Conservation (phyloP, 2,329 filamentous ascomycete genomes). For the Sporothrix brunneoviolacea region DNA sequence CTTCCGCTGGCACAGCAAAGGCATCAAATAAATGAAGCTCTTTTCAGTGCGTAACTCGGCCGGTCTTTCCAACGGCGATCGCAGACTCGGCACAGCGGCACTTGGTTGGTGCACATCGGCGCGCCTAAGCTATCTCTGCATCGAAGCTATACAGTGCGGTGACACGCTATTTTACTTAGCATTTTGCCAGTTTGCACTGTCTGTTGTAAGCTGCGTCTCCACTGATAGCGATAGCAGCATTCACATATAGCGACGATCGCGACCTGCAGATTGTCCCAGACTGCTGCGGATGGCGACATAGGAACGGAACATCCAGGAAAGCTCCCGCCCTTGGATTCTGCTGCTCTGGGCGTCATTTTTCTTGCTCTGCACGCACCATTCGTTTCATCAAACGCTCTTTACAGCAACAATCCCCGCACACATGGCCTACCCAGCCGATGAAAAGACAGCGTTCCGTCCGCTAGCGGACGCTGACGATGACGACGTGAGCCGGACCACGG, state of each 20-base stretch:
- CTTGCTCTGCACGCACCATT: not conserved
- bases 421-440: not conserved
- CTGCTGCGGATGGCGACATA: slow-evolving; percentile 6
- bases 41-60: too few relatives aligned
- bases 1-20: too few relatives aligned
- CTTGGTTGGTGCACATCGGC: too few relatives aligned
- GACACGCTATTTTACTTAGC: not conserved
- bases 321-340: not conserved
- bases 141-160: too few relatives aligned
- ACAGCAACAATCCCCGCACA: not conserved
- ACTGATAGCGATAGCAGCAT: not conserved
- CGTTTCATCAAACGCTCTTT: not conserved
- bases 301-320: not conserved
- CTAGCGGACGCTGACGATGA: not conserved
- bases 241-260: not conserved
- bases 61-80: too few relatives aligned
- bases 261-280: not conserved
- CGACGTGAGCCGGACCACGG: not conserved
- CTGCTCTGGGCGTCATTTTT: not conserved
- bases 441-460: slow-evolving; percentile 2
- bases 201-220: not conserved
- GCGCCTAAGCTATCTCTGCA: too few relatives aligned
- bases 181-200: not conserved
- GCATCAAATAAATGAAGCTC: too few relatives aligned
- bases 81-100: too few relatives aligned